phyloP scores from a whole-genome alignment of 2,329 filamentous ascomycete species.

The Colletotrichum sansevieriae region DNA sequence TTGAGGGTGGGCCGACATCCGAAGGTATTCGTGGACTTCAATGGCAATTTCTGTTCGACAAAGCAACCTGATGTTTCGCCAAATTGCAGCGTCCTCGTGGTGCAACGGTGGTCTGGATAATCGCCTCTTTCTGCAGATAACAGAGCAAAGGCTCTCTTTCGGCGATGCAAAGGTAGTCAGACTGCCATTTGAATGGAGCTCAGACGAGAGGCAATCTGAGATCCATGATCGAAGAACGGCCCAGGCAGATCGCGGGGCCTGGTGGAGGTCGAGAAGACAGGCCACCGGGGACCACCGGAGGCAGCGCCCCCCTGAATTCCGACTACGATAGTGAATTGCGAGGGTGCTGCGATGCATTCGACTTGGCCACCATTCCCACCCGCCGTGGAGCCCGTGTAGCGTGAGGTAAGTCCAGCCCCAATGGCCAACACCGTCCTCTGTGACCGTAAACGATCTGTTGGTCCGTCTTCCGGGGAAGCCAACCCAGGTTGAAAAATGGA shows the following conservation, averaged over 20 bases:
- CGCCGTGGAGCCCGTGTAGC: constrained; percentile 16
- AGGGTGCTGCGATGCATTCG: constrained; percentile 18
- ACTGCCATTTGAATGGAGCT: constrained; percentile 9
- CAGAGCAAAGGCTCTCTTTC: neutral
- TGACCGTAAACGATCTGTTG: constrained; percentile 13
- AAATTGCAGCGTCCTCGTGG: constrained; percentile 33
- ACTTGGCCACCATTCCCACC: constrained; percentile 23
- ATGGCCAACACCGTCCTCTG: constrained; percentile 2
- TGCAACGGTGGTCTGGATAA: constrained; percentile 23
- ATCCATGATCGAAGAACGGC: constrained; percentile 32
- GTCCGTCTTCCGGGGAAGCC: constrained; percentile 2
- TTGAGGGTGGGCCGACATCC: neutral
- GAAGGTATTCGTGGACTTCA: neutral
- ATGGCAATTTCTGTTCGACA: neutral
- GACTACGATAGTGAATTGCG: constrained; percentile 24
- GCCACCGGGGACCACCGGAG: constrained; percentile 34
- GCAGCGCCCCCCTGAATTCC: constrained; percentile 27
- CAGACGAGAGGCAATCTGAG: constrained; percentile 33
- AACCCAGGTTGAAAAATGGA: neutral
- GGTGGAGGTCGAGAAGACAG: constrained; percentile 24
- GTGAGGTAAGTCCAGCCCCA: constrained; percentile 7
- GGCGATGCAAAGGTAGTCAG: neutral
- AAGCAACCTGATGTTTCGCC: constrained; percentile 2
- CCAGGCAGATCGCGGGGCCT: constrained; percentile 28
- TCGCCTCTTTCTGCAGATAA: constrained; percentile 9